phyloP scores from a whole-genome alignment of 1,284 basidiomycete genomes.

The Rugosomyces carneus region DNA sequence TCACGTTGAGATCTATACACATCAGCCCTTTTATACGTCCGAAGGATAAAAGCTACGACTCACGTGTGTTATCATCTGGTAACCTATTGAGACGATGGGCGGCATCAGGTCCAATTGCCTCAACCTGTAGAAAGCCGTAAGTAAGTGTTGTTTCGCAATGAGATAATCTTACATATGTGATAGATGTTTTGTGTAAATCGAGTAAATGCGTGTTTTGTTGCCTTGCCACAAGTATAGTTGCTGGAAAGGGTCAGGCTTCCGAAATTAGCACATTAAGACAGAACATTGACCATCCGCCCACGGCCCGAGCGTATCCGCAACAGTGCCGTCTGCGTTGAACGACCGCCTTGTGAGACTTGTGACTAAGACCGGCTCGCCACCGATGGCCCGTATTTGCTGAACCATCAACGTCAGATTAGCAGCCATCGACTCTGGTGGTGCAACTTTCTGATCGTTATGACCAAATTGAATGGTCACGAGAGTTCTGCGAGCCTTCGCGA shows the following conservation, averaged over 20 bases:
- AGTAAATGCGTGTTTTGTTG: slow-evolving; percentile 33
- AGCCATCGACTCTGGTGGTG: slow-evolving; percentile 40
- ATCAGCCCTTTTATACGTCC: background rate
- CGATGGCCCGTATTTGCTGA: slow-evolving; percentile 29
- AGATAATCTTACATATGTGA: slow-evolving; percentile 27
- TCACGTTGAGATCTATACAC: slow-evolving; percentile 26
- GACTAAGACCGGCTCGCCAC: slow-evolving; percentile 37
- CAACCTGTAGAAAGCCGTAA: slow-evolving; percentile 19
- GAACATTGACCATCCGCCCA: slow-evolving; percentile 34
- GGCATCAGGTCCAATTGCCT: slow-evolving; percentile 35
- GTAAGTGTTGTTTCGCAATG: background rate
- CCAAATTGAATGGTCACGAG: slow-evolving; percentile 41
- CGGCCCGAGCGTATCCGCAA: slow-evolving; percentile 33
- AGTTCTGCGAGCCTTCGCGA: slow-evolving; percentile 31
- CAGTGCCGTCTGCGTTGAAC: slow-evolving; percentile 32
- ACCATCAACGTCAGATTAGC: slow-evolving; percentile 37
- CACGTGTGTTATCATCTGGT: slow-evolving; percentile 35
- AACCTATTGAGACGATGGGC: slow-evolving; percentile 35
- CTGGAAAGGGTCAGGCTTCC: background rate
- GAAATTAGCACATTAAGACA: background rate
- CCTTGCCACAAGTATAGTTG: slow-evolving; percentile 32
- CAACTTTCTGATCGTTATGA: slow-evolving; percentile 42
- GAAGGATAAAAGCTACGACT: slow-evolving; percentile 7
- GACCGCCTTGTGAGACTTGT: slow-evolving; percentile 36
- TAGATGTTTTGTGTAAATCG: slow-evolving; percentile 36